A percentile compares a stretch with the other conserved stretches of the same genome.
These are phyloP conservation scores for Fusarium metavorans DNA, from an alignment of 2,329 filamentous ascomycete genomes.

Conservation along the genomic window DNA sequence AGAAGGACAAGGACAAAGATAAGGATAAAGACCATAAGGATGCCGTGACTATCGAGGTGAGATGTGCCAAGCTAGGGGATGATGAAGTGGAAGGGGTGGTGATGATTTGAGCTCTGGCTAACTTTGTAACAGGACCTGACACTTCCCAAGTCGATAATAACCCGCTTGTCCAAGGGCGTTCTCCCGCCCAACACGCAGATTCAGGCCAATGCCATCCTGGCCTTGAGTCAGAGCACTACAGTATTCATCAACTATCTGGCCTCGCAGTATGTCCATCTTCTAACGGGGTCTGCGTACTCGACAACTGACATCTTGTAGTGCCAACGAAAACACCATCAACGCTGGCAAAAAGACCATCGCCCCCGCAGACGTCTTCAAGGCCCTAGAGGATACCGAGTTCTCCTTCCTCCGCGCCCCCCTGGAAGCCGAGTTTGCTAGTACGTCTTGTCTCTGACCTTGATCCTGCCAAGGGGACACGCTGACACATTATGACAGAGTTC, in stretches of 20 bases:
- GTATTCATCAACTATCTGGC: constrained; percentile 87
- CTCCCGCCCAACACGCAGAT: constrained; percentile 85
- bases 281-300: background rate
- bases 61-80: background rate
- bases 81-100: background rate
- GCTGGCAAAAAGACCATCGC: constrained; percentile 83
- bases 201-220: constrained; percentile 83
- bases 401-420: constrained; percentile 76
- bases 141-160: constrained; percentile 85
- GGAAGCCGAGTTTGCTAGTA: constrained; percentile 82
- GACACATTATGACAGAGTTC: constrained; percentile 66
- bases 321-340: constrained; percentile 76
- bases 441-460: constrained; percentile 45
- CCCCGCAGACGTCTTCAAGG: constrained; percentile 80
- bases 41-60: constrained; percentile 66
- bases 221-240: constrained; percentile 83
- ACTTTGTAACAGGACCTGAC: constrained; percentile 70
- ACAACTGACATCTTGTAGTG: constrained; percentile 58
- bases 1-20: constrained; percentile 50
- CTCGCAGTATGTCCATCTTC: constrained; percentile 69
- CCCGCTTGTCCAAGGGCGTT: constrained; percentile 82
- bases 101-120: background rate
- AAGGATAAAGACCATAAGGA: constrained; percentile 49
- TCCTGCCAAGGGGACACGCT: background rate
- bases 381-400: constrained; percentile 82